These are phyloP conservation scores for Saccharomycopsis sp. DNA, from an alignment of 805 yeast species.

Conservation along the genomic window DNA sequence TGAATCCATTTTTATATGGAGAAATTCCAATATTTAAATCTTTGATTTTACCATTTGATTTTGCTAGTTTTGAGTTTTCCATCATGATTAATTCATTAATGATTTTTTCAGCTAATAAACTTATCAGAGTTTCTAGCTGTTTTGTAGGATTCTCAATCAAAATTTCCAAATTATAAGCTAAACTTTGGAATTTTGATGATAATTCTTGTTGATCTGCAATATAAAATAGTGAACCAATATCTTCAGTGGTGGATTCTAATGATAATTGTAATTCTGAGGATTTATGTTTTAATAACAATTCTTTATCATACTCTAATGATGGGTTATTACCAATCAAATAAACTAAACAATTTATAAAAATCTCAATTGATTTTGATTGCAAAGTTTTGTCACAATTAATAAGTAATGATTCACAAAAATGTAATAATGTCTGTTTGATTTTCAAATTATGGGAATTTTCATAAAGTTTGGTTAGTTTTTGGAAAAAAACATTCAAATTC, in stretches of 20 bases:
- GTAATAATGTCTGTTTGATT: background rate
- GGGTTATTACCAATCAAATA: background rate
- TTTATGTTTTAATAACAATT: background rate
- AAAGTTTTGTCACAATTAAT: slow-evolving; percentile 2
- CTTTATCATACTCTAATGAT: background rate
- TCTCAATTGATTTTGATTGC: background rate
- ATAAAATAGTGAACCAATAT: slow-evolving; percentile 5
- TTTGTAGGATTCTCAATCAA: background rate
- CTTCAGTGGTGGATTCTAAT: background rate
- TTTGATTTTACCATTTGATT: background rate
- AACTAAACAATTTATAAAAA: background rate
- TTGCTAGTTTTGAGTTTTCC: background rate
- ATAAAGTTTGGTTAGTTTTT: background rate
- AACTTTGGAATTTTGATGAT: background rate
- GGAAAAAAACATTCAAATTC: slow-evolving; percentile 5
- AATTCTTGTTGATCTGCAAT: slow-evolving; percentile 5
- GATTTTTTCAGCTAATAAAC: background rate
- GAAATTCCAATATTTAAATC: no score
- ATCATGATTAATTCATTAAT: background rate
- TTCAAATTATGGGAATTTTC: background rate
- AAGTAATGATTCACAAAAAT: background rate
- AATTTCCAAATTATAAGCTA: slow-evolving; percentile 1
- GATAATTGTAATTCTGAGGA: background rate
- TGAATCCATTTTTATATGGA: background rate
- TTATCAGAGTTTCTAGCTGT: background rate